Base-by-base conservation (phyloP, 352 stramenopile genomes). In the Phytophthora litchii region DNA sequence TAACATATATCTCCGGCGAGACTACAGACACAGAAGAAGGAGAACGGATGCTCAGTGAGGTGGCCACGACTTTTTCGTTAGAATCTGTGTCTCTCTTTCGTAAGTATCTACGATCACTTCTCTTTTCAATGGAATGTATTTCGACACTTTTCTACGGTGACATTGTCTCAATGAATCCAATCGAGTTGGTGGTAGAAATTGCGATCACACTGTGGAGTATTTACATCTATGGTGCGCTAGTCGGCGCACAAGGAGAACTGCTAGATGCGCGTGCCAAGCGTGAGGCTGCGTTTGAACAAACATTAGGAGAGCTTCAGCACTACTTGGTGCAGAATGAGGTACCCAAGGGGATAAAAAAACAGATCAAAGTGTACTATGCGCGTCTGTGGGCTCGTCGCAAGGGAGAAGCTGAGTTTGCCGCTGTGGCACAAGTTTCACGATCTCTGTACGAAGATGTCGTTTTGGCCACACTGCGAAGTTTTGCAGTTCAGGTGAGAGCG, bases 121-220 rank as follows among this genome's bases (percentile, higher is more conserved):
- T 87, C 31, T 89, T 89, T 49, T 71, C 80, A 0, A 52, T 89
- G 11, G 72, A 76, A 13, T 89, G 80, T 1, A 88, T 92, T 44
- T 86, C 82, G 11, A 89, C 80, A 3, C 61, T 90, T 3, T 92
- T 80, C 37, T 89, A 90, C 34, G 82, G 74, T 2, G 82, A 92
- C 27, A 86, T 90, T 21, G 36, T 80, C 11, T 89, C 80, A 3
- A 83, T 89, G 67, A 92, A 90, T 40, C 27, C 86, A 2, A 27
- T 80, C 21, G 82, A 90, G 38, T 38, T 89, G n/a, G 62, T 83
- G 1, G 66, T 71, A 0, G 82, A 92, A 37, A 79, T 90, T 19
- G 47, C 25, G 0, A 79, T 86, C 27, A 87, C 86, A 7, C 50
- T 90, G 0, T 74, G 58, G 55, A 84, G 76, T 37, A 90, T 89